These are phyloP conservation scores for Phytopythium vexans DNA, from an alignment of 352 stramenopile genomes.

Conservation along the genomic window DNA sequence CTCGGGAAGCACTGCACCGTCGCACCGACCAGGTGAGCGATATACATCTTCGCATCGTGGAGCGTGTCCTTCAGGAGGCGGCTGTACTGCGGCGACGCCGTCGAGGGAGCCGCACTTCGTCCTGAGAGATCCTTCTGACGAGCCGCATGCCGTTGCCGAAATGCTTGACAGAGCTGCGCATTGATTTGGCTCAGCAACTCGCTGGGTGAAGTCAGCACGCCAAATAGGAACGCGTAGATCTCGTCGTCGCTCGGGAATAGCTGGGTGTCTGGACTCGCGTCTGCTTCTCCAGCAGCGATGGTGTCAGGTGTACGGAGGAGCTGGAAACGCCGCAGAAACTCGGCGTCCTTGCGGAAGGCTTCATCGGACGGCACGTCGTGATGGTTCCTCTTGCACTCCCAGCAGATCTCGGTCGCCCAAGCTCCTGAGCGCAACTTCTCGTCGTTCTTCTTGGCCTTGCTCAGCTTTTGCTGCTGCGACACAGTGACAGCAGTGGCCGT, in stretches of 20 bases:
- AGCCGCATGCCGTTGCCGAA: constrained; percentile 29
- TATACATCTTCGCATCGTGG: constrained; percentile 69
- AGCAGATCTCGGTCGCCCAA: constrained; percentile 74
- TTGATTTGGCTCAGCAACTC: constrained; percentile 71
- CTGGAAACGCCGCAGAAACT: constrained; percentile 54
- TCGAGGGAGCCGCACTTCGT: constrained; percentile 10
- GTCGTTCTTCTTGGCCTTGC: constrained; percentile 25
- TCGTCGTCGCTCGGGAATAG: constrained; percentile 33
- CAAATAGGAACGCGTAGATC: constrained; percentile 57
- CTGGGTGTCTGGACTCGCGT: constrained; percentile 1
- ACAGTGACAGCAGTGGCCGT: constrained; percentile 52
- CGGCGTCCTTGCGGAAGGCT: constrained; percentile 48
- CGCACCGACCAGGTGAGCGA: constrained; percentile 49
- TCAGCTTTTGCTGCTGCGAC: constrained; percentile 46
- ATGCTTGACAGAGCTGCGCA: constrained; percentile 42
- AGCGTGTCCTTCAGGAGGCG: constrained; percentile 40
- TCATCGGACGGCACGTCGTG: constrained; percentile 39
- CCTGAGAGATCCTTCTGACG: constrained; percentile 14
- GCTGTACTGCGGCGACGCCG: constrained; percentile 1
- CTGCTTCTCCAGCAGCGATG: neutral
- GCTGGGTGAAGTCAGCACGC: constrained; percentile 42
- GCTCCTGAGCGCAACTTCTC: constrained; percentile 45
- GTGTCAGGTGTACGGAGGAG: neutral
- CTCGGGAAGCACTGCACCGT: constrained; percentile 65
- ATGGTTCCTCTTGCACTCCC: constrained; percentile 55